Evolutionary conservation across 2,329 filamentous ascomycete genomes (phyloP).

Genomic region (Cladobotryum mycophilum): DNA sequence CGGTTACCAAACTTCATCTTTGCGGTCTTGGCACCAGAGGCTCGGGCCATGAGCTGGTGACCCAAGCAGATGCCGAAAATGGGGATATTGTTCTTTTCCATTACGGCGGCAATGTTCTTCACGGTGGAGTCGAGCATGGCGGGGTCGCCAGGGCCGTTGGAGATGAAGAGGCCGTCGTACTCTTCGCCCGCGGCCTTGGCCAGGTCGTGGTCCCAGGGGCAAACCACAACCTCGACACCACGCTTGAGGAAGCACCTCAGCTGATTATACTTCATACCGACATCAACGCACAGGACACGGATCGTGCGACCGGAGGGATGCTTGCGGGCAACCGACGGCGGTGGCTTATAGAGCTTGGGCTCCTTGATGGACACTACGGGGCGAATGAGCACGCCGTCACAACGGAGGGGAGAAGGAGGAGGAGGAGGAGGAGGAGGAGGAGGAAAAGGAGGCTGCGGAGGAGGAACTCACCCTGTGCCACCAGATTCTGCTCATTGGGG

Average conservation of each 20-base stretch:
- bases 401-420: conserved; percentile 5
- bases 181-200: conserved; percentile 67
- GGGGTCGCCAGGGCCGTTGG: conserved; percentile 95
- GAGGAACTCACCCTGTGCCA: conserved; percentile 74
- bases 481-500: conserved; percentile 87
- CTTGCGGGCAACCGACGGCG: conserved; percentile 63
- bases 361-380: conserved; percentile 76
- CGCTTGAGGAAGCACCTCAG: conserved; percentile 85
- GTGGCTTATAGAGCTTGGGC: conserved; percentile 79
- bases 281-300: conserved; percentile 87
- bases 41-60: conserved; percentile 85
- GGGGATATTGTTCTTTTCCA: conserved; percentile 74
- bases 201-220: conserved; percentile 95
- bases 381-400: conserved; percentile 32
- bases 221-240: conserved; percentile 88
- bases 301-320: conserved; percentile 84
- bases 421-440: conserved; percentile 12
- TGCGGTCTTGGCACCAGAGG: conserved; percentile 73
- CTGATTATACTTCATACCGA: conserved; percentile 98
- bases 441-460: conserved; percentile 6
- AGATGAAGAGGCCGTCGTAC: conserved; percentile 96
- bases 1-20: conserved; percentile 99
- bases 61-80: conserved; percentile 96
- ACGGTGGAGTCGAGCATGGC: conserved; percentile 76
- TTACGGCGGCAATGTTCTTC: conserved; percentile 67